Evolutionary conservation across 768 basidiomycete species (phyloP), one percentile per base, ranked within the genome.

Genomic region (Agrocybe chaxingu): DNA sequence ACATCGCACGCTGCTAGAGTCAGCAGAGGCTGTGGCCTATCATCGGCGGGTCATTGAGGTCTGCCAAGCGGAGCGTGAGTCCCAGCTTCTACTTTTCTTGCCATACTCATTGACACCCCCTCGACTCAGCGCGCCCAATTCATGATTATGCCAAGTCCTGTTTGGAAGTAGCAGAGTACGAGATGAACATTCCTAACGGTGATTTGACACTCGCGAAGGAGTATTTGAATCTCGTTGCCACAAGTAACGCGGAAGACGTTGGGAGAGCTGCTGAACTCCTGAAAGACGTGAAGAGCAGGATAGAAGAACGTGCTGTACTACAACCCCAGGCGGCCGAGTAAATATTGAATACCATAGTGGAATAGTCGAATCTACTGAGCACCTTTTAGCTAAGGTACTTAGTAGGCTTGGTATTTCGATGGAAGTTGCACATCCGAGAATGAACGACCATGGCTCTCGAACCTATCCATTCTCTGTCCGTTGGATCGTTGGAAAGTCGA

Each of bases 121-220:
- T 62, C 53, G 58, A 41, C 70, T 50, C 57, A 84, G 87, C 75
- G 37, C 84, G 85, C 34, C 81, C 84, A 2, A 76, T 90, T 36
- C 78, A 80, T 54, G 91, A 94, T 58, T 89, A 87, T 64, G 84
- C 91, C 24, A 86, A 82, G 64, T 94, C 91, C n/a, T 81, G 85
- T 56, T 66, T 98, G 43, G 87, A 84, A 57, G 85, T 95, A 32
- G 93, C 93, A 11, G 85, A 88, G 50, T 83, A 88, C 59, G 82
- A 93, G 56, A 76, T 92, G 64, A 66, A 73, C 44, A 74, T 75
- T 35, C 72, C 82, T 40, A 75, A 80, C 45, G 84, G 85, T 19
- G 81, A 91, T 65, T 62, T 91, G n/a, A 58, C 66, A 31, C 70
- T 93, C 53, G 92, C 93, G 10, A 77, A 75, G 58, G 79, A 84